phyloP scores from a whole-genome alignment of 2,329 filamentous ascomycete species.

The Dothiorella sarmentorum region DNA sequence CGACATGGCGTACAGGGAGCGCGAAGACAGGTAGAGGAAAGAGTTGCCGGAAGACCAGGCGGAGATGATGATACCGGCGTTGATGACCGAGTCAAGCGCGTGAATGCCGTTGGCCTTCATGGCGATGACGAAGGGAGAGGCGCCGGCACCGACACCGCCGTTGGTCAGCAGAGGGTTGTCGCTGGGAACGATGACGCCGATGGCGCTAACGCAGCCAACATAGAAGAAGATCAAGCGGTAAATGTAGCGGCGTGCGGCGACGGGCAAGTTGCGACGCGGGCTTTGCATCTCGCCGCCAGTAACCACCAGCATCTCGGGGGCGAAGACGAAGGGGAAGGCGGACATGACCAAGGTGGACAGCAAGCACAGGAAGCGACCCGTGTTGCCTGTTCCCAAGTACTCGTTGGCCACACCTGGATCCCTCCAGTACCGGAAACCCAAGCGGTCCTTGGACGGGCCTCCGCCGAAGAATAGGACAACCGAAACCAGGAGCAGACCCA shows the following conservation, averaged over 20 bases:
- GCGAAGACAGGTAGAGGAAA: constrained; percentile 52
- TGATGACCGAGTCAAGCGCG: constrained; percentile 63
- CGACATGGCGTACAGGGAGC: constrained; percentile 54
- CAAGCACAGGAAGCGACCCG: constrained; percentile 52
- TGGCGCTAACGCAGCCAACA: constrained; percentile 55
- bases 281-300: constrained; percentile 57
- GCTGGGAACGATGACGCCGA: constrained; percentile 58
- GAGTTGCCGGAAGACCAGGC: constrained; percentile 58
- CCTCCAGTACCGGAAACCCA: constrained; percentile 53
- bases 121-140: constrained; percentile 50
- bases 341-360: constrained; percentile 51
- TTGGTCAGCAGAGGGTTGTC: constrained; percentile 50
- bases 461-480: constrained; percentile 58
- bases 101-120: constrained; percentile 50
- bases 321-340: constrained; percentile 47
- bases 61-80: constrained; percentile 66
- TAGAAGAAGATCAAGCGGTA: constrained; percentile 63
- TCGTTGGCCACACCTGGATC: constrained; percentile 48
- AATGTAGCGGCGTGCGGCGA: constrained; percentile 58
- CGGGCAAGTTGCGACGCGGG: constrained; percentile 58
- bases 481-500: constrained; percentile 51
- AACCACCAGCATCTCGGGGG: constrained; percentile 49
- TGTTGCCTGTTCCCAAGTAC: constrained; percentile 45
- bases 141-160: constrained; percentile 53
- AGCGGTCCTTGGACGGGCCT: constrained; percentile 48